phyloP scores from a whole-genome alignment of 2,329 filamentous ascomycete species.

The Lachnellula subtilissima region DNA sequence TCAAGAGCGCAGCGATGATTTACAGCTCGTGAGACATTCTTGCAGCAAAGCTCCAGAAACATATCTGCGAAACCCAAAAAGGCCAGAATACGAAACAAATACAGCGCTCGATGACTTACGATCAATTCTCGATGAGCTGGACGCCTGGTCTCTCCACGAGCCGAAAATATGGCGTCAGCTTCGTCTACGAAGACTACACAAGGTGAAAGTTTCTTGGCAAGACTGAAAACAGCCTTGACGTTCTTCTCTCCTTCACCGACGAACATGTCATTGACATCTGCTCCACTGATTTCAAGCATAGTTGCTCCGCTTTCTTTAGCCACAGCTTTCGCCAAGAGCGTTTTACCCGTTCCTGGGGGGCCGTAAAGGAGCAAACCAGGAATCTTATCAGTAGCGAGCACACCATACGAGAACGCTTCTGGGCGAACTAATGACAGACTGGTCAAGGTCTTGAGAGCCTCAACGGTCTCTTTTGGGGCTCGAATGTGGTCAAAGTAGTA shows the following conservation, averaged over 20 bases:
- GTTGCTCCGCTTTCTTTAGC: conserved; percentile 64
- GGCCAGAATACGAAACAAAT: too few relatives aligned
- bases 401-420: conserved; percentile 93
- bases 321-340: conserved; percentile 63
- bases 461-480: conserved; percentile 74
- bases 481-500: conserved; percentile 82
- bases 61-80: too few relatives aligned
- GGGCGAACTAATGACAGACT: conserved; percentile 81
- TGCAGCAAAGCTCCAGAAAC: too few relatives aligned
- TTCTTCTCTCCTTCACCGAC: conserved; percentile 97
- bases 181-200: conserved; percentile 97
- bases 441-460: conserved; percentile 83
- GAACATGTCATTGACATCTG: conserved; percentile 92
- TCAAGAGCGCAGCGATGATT: too few relatives aligned
- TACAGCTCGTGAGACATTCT: too few relatives aligned
- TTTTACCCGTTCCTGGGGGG: conserved; percentile 76
- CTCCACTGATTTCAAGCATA: conserved; percentile 83
- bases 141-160: conserved; percentile 62
- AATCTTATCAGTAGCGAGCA: conserved; percentile 85
- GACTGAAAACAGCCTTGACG: conserved; percentile 81
- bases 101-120: conserved; percentile 2
- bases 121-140: conserved; percentile 79
- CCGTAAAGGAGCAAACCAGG: conserved; percentile 85
- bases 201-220: conserved; percentile 86
- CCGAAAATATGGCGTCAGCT: conserved; percentile 85